phyloP scores from a whole-genome alignment of 108 stramenopile species.

The Conticribra weissflogii region DNA sequence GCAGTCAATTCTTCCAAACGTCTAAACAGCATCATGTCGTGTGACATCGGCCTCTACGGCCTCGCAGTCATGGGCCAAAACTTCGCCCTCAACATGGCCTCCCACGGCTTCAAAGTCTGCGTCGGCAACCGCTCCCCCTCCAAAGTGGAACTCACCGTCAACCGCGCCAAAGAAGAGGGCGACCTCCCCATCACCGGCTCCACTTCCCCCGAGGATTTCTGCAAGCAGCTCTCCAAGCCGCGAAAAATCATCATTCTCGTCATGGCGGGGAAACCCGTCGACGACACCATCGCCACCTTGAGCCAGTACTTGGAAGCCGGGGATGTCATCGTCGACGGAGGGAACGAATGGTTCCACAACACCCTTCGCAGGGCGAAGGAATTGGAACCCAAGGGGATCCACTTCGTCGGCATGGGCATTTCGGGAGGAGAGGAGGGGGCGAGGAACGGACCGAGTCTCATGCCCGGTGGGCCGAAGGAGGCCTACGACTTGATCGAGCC shows the following conservation, averaged over 20 bases:
- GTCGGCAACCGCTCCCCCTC: conserved; percentile 93
- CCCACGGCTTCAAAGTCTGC: conserved; percentile 92
- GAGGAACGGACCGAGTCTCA: conserved; percentile 95
- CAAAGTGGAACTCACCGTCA: conserved; percentile 94
- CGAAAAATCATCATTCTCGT: conserved; percentile 96
- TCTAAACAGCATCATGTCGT: conserved; percentile 51
- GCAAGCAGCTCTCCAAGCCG: conserved; percentile 76
- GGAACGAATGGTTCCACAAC: conserved; percentile 99
- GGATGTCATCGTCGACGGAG: conserved; percentile 97
- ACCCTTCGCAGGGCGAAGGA: conserved; percentile 91
- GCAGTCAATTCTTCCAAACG: background rate
- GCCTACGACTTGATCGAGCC: conserved; percentile 95
- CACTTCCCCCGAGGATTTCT: conserved; percentile 81
- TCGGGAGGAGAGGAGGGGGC: conserved; percentile 99
- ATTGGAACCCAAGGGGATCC: conserved; percentile 84
- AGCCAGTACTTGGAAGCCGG: conserved; percentile 86
- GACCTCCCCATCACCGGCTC: conserved; percentile 86
- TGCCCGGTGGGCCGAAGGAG: conserved; percentile 97
- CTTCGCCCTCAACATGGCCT: conserved; percentile 97
- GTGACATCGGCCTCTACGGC: conserved; percentile 95
- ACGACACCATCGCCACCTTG: conserved; percentile 87
- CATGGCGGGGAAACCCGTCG: conserved; percentile 97
- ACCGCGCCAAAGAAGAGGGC: conserved; percentile 93
- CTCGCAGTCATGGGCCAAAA: conserved; percentile 99
- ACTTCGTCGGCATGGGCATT: conserved; percentile 99